Conservation (phyloP, 2,329 filamentous ascomycete genomes). For the Teratosphaeriaceae sp. region DNA sequence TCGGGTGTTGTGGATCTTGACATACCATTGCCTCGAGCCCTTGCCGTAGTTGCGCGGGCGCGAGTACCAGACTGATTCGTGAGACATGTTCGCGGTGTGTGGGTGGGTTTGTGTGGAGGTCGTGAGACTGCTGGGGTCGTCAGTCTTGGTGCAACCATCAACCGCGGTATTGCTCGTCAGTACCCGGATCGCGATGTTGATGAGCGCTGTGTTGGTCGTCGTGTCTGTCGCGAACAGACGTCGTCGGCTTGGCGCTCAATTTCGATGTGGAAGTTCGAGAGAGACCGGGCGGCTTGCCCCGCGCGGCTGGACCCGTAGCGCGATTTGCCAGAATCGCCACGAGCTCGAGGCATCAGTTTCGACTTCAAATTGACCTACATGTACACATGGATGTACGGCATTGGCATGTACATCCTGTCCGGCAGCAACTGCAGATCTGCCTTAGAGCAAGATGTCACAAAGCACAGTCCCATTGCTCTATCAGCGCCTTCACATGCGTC, state of each 20-base stretch:
- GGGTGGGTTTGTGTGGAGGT: slow-evolving; percentile 8
- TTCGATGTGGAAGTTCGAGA: slow-evolving; percentile 3
- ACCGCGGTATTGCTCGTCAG: too few species aligned
- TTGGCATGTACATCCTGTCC: too few species aligned
- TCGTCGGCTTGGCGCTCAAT: slow-evolving; percentile 6
- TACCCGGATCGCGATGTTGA: not conserved
- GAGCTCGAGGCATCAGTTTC: not conserved
- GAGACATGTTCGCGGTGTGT: slow-evolving; percentile 60
- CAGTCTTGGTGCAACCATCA: too few species aligned
- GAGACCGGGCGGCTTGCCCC: not conserved
- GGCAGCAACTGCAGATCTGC: too few species aligned
- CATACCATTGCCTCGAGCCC: slow-evolving; percentile 89
- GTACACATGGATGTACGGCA: too few species aligned
- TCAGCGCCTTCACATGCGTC: too few species aligned
- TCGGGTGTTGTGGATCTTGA: too few species aligned
- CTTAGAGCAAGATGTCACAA: too few species aligned
- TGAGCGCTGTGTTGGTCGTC: slow-evolving; percentile 1
- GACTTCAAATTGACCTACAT: too few species aligned
- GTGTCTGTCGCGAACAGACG: slow-evolving; percentile 3
- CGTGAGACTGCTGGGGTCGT: slow-evolving; percentile 2
- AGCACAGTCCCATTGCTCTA: too few species aligned
- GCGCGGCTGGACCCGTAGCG: not conserved
- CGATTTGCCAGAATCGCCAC: not conserved
- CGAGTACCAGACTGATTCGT: slow-evolving; percentile 99
- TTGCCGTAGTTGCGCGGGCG: slow-evolving; percentile 97